phyloP scores from a whole-genome alignment of 1,139 yeast species.

The Geotrichum macrosporum region DNA sequence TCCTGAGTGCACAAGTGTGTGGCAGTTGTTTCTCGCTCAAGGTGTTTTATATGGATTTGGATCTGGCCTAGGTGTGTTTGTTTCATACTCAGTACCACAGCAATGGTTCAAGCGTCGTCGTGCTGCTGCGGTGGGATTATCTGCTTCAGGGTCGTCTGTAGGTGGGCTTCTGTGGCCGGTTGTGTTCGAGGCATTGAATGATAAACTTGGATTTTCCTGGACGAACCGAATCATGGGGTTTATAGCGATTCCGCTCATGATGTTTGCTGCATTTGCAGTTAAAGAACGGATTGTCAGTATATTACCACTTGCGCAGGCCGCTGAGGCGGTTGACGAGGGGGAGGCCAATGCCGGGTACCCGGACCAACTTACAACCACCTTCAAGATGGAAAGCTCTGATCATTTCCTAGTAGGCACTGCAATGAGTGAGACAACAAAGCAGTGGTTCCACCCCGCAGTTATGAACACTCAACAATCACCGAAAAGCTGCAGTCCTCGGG shows the following conservation, averaged over 20 bases:
- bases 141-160: slow-evolving; percentile 56
- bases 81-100: slow-evolving; percentile 29
- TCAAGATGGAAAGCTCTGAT: background rate
- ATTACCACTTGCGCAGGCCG: background rate
- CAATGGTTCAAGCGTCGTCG: slow-evolving; percentile 55
- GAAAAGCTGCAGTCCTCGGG: background rate
- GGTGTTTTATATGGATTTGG: slow-evolving; percentile 55
- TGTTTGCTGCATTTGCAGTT: slow-evolving; percentile 37
- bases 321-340: no score
- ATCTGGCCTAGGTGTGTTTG: slow-evolving; percentile 30
- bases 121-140: slow-evolving; percentile 55
- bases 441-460: no score
- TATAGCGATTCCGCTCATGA: slow-evolving; percentile 41
- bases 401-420: background rate
- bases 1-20: slow-evolving; percentile 47
- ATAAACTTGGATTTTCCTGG: slow-evolving; percentile 49
- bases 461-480: background rate
- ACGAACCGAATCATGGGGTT: slow-evolving; percentile 49
- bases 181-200: slow-evolving; percentile 38
- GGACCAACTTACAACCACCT: slow-evolving; percentile 35
- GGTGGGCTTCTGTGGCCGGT: slow-evolving; percentile 61
- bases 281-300: slow-evolving; percentile 8
- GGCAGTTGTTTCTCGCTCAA: slow-evolving; percentile 54
- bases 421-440: background rate
- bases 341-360: slow-evolving; percentile 12